A percentile compares a stretch with the other conserved stretches of the same genome.
These are phyloP conservation scores for Camellia sinensis DNA, from an alignment of 148 eudicot genomes.

Conservation along the genomic window DNA sequence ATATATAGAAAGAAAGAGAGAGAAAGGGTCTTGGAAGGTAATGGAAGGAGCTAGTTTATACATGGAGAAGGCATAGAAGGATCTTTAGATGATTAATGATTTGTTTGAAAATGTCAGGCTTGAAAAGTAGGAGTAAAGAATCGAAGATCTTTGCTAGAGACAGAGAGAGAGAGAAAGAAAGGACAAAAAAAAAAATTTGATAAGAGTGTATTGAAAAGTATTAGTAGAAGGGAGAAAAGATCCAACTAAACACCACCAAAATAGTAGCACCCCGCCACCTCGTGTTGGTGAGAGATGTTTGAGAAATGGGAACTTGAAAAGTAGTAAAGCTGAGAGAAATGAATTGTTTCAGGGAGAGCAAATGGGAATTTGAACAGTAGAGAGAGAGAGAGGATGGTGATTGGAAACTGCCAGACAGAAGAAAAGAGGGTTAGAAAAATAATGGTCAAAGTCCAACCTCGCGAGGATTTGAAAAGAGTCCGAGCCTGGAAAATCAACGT, in stretches of 20 bases:
- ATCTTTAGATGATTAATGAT: too few relatives aligned
- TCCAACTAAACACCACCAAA: too few relatives aligned
- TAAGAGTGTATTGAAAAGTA: too few relatives aligned
- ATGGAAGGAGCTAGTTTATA: not conserved
- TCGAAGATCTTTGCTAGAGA: too few relatives aligned
- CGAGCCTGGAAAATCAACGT: conserved; percentile 10
- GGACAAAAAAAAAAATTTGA: too few relatives aligned
- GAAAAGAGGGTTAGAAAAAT: conserved; percentile 22
- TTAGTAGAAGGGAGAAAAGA: too few relatives aligned
- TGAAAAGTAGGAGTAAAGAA: too few relatives aligned
- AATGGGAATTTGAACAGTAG: not conserved
- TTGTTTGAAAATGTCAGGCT: too few relatives aligned
- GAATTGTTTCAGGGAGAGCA: not conserved
- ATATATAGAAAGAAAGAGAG: not conserved
- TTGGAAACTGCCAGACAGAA: not conserved
- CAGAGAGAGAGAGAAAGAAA: not conserved
- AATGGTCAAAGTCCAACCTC: conserved; percentile 29
- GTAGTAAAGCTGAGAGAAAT: conserved; percentile 4
- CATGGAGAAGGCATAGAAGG: too few relatives aligned
- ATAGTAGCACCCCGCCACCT: too few relatives aligned
- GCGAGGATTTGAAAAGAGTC: conserved; percentile 21
- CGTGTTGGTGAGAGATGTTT: not conserved
- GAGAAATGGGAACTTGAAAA: conserved; percentile 12
- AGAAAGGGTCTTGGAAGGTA: conserved; percentile 10
- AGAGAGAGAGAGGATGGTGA: not conserved